phyloP scores from a whole-genome alignment of 257 asterid genomes.

The Orobanche coerulescens region DNA sequence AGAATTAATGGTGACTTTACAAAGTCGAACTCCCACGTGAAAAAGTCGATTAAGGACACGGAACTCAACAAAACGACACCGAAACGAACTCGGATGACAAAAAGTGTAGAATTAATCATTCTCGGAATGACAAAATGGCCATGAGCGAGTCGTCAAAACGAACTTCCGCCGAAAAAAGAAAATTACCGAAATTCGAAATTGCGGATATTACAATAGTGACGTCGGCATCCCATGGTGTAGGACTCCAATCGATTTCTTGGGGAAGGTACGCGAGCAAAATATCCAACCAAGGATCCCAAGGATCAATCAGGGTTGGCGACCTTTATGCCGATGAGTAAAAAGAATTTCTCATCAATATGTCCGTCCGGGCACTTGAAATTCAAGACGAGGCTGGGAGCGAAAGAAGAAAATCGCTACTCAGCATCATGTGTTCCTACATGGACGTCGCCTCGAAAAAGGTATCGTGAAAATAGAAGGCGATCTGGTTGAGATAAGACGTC shows the following conservation, averaged over 20 bases:
- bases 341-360: constrained; percentile 23
- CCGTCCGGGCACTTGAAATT: constrained; percentile 1
- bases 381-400: background rate
- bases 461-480: constrained; percentile 23
- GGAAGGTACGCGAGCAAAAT: constrained; percentile 25
- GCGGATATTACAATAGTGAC: too few relatives aligned
- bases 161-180: too few relatives aligned
- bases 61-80: too few relatives aligned
- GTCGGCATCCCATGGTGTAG: constrained; percentile 24
- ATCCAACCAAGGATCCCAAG: constrained; percentile 17
- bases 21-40: too few relatives aligned
- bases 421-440: constrained; percentile 23
- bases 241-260: constrained; percentile 16
- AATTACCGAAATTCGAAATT: too few relatives aligned
- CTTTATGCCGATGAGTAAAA: constrained; percentile 29
- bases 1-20: too few relatives aligned
- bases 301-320: constrained; percentile 18
- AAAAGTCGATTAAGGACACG: too few relatives aligned
- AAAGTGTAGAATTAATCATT: too few relatives aligned
- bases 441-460: constrained; percentile 20
- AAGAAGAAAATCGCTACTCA: constrained; percentile 20
- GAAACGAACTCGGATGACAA: too few relatives aligned
- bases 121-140: too few relatives aligned
- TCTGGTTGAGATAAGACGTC: constrained; percentile 26
- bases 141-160: too few relatives aligned